A percentile compares a stretch with the other conserved stretches of the same genome.
phyloP scores from a whole-genome alignment of 2,329 filamentous ascomycete genomes.

The Aspergillus brasiliensis region DNA sequence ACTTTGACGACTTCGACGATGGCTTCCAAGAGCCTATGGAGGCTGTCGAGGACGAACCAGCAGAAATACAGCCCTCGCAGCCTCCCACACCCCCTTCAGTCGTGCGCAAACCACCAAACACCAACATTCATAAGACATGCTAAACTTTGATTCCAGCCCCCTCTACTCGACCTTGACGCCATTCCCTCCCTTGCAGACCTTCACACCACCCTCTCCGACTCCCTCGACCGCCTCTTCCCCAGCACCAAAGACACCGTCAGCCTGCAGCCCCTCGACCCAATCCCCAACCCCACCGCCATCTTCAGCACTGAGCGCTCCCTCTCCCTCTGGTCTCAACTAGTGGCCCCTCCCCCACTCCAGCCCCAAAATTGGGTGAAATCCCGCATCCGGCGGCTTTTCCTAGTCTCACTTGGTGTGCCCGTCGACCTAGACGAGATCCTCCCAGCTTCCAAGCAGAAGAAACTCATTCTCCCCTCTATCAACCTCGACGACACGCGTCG shows the following conservation, averaged over 20 bases:
- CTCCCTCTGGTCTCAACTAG: conserved; percentile 94
- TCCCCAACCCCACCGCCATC: conserved; percentile 55
- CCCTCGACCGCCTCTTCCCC: conserved; percentile 50
- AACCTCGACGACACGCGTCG: conserved; percentile 42
- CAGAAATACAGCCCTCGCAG: conserved; percentile 25
- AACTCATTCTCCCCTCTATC: conserved; percentile 87
- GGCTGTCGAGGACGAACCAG: conserved; percentile 27
- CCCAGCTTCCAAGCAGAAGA: conserved; percentile 96
- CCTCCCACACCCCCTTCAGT: conserved; percentile 41
- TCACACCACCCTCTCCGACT: conserved; percentile 38
- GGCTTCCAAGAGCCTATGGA: conserved; percentile 60
- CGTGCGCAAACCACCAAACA: conserved; percentile 43
- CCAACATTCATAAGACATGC: neutral
- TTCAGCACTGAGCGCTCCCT: conserved; percentile 85
- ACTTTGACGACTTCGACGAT: conserved; percentile 72
- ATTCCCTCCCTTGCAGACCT: conserved; percentile 51
- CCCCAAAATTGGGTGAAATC: conserved; percentile 98
- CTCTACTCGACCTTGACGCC: conserved; percentile 56
- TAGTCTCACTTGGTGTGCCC: conserved; percentile 92
- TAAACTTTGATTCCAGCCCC: conserved; percentile 29
- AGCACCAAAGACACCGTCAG: conserved; percentile 39
- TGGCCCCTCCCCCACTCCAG: conserved; percentile 89
- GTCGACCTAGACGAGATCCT: conserved; percentile 97
- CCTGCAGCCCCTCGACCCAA: conserved; percentile 41
- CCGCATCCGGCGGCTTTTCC: conserved; percentile 88